Conservation (phyloP, 805 yeast genomes). For the Clavispora vitiphila region DNA sequence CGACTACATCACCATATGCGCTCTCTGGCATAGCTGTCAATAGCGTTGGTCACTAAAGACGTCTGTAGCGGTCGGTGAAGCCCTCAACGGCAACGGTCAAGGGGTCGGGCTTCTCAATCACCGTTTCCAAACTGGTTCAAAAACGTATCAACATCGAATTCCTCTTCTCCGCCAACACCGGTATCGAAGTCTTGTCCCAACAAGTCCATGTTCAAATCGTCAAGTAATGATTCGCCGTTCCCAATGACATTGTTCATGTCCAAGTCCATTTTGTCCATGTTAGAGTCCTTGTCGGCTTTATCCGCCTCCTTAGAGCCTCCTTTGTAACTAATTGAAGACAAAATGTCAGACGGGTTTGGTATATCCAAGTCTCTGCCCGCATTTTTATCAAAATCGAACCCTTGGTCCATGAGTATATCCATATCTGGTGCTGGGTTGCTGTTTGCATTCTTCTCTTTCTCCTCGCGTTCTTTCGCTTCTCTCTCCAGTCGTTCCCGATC, state of each 20-base stretch:
- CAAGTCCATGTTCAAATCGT: constrained; percentile 38
- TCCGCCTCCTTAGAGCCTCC: constrained; percentile 9
- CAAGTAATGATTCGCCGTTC: constrained; percentile 37
- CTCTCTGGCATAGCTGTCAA: no score
- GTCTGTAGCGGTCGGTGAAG: no score
- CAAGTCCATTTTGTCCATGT: constrained; percentile 17
- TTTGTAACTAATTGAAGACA: constrained; percentile 23
- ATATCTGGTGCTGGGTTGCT: no score
- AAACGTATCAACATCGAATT: constrained; percentile 42
- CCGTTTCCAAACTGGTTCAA: constrained; percentile 39
- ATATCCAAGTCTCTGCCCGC: constrained; percentile 16
- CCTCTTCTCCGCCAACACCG: constrained; percentile 28
- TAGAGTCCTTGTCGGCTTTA: constrained; percentile 4
- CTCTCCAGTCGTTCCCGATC: constrained; percentile 16
- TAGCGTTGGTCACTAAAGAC: no score
- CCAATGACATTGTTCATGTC: constrained; percentile 35
- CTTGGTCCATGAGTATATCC: constrained; percentile 20
- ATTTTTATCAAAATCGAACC: constrained; percentile 25
- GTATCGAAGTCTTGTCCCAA: constrained; percentile 30
- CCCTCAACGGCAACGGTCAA: no score
- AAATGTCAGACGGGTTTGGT: constrained; percentile 31
- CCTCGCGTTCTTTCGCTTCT: constrained; percentile 15
- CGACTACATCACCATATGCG: no score
- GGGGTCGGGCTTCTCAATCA: constrained; percentile 19
- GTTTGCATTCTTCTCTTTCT: constrained; percentile 10